Percentiles rank a stretch among this genome's conserved stretches.
These are phyloP conservation scores for Fusarium sterilihyphosum DNA, from an alignment of 2,329 filamentous ascomycete species.

Conservation along the genomic window DNA sequence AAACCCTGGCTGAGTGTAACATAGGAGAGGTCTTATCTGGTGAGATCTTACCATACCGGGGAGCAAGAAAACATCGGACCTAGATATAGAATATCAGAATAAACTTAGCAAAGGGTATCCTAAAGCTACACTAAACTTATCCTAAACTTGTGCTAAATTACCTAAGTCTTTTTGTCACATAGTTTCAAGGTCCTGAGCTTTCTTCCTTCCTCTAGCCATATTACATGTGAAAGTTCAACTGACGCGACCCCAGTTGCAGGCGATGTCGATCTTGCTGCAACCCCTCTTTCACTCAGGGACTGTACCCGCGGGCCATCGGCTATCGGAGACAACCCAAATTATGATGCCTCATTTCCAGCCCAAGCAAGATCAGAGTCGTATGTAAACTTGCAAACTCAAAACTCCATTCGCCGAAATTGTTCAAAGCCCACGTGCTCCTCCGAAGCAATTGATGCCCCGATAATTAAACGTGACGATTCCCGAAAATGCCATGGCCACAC, in stretches of 20 bases:
- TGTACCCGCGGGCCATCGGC: neutral
- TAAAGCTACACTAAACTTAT: too few relatives aligned
- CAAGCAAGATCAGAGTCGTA: too few relatives aligned
- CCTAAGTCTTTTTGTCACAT: too few relatives aligned
- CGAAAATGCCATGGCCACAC: neutral
- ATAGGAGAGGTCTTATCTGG: neutral
- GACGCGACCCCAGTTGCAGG: neutral
- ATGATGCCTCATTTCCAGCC: neutral
- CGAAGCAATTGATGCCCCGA: neutral
- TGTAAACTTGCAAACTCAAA: neutral
- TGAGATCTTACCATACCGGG: too few relatives aligned
- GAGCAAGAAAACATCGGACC: too few relatives aligned
- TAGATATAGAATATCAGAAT: too few relatives aligned
- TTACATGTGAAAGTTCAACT: neutral
- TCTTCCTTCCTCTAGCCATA: too few relatives aligned
- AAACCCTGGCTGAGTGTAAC: fast-evolving
- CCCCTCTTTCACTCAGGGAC: neutral
- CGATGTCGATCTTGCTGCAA: neutral
- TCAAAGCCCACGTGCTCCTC: neutral
- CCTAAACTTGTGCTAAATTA: too few relatives aligned
- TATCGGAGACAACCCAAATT: neutral
- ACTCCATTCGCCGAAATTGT: neutral
- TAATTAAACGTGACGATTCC: neutral
- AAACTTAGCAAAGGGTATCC: too few relatives aligned
- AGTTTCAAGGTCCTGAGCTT: too few relatives aligned